A percentile compares a stretch with the other conserved stretches of the same genome.
phyloP scores from a whole-genome alignment of 257 asterid genomes.

The Scutellaria minor region DNA sequence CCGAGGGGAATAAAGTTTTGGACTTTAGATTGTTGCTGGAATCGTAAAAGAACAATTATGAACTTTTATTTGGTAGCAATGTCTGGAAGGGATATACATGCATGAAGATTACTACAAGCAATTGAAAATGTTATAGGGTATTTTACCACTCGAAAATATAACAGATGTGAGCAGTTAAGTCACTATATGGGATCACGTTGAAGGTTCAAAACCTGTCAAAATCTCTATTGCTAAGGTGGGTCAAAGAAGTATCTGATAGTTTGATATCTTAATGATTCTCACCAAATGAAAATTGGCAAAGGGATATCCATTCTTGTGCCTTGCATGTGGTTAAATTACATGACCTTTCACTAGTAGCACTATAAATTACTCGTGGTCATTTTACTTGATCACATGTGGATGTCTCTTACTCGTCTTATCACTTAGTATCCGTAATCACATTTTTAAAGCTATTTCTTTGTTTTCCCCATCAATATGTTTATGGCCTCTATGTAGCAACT shows the following conservation, averaged over 20 bases:
- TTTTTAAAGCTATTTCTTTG: too few species aligned
- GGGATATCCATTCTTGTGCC: neutral
- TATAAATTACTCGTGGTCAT: too few species aligned
- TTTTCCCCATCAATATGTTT: neutral
- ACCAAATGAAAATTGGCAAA: neutral
- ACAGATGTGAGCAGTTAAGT: neutral
- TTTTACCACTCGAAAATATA: neutral
- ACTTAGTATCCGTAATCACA: too few species aligned
- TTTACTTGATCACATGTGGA: too few species aligned
- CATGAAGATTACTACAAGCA: neutral
- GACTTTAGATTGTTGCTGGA: constrained; percentile 18
- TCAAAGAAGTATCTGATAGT: neutral
- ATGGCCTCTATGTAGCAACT: neutral
- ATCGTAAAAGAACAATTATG: neutral
- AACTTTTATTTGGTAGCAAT: neutral
- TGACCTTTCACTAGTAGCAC: too few species aligned
- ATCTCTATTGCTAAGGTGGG: constrained; percentile 20
- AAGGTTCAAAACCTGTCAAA: neutral
- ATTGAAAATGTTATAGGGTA: neutral
- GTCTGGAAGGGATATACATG: neutral
- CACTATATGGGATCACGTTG: too few species aligned
- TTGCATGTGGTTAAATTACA: too few species aligned
- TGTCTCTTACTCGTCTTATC: too few species aligned
- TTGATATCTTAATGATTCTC: neutral
- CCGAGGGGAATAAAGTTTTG: constrained; percentile 21